phyloP scores from a whole-genome alignment of 148 eudicot genomes.

The Rhododendron ferrugineum region DNA sequence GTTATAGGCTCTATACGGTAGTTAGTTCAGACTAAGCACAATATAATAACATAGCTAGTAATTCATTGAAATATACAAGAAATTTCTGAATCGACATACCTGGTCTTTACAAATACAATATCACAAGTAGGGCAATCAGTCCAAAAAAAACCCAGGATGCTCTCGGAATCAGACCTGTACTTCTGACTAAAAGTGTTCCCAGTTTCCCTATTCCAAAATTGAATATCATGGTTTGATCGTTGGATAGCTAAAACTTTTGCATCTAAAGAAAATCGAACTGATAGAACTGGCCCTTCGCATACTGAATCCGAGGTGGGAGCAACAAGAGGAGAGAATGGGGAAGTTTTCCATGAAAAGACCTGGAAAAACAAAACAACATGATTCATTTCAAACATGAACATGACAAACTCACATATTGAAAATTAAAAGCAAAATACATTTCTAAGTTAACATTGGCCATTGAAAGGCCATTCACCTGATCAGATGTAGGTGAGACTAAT shows the following conservation, averaged over 20 bases:
- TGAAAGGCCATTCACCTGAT: constrained; percentile 29
- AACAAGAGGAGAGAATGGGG: constrained; percentile 54
- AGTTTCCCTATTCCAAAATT: constrained; percentile 66
- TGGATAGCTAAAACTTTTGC: constrained; percentile 69
- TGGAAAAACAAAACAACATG: constrained; percentile 13
- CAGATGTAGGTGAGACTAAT: constrained; percentile 57
- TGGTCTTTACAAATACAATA: constrained; percentile 76
- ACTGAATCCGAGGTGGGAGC: constrained; percentile 53
- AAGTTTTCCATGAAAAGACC: constrained; percentile 79
- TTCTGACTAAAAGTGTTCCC: constrained; percentile 55
- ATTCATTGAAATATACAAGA: background rate
- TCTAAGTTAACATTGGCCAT: background rate
- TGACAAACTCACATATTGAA: background rate
- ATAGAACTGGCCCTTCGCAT: constrained; percentile 64
- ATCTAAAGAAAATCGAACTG: constrained; percentile 77
- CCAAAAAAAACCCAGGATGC: constrained; percentile 93
- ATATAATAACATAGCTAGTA: background rate
- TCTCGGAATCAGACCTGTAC: constrained; percentile 70
- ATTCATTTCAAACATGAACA: background rate
- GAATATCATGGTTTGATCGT: constrained; percentile 73
- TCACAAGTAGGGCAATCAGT: constrained; percentile 85
- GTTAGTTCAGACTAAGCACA: background rate
- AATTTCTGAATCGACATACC: constrained; percentile 37
- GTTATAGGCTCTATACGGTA: background rate
- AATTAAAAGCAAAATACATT: background rate